A percentile compares a stretch with the other conserved stretches of the same genome.
Evolutionary conservation across 2,329 filamentous ascomycete species (phyloP).

Genomic region (Aureobasidium namibiae): DNA sequence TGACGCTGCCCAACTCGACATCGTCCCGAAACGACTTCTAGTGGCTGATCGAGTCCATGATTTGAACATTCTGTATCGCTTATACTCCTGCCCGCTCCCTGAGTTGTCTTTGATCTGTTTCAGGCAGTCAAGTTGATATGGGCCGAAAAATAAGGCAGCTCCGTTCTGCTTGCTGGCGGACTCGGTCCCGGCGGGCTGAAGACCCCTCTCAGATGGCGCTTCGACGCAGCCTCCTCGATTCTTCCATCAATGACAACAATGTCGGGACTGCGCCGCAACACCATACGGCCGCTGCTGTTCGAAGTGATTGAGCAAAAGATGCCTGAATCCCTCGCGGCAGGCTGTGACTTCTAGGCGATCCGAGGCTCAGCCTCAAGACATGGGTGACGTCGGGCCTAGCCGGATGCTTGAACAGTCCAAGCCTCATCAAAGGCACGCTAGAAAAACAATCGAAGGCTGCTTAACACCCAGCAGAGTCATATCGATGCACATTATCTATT

Average conservation of each 20-base stretch:
- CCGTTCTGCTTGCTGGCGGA: not conserved
- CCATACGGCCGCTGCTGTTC: not conserved
- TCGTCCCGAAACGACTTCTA: not conserved
- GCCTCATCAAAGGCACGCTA: conserved; percentile 10
- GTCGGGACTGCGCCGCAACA: not conserved
- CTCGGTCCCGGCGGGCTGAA: not conserved
- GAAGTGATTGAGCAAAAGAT: not conserved
- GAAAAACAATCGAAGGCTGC: conserved; percentile 8
- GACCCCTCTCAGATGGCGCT: not conserved
- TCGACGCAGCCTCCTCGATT: not conserved
- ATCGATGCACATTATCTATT: not conserved
- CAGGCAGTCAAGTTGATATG: not conserved
- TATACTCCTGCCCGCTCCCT: not conserved
- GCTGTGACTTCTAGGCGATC: too few species aligned
- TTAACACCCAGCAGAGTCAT: not conserved
- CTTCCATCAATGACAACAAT: not conserved
- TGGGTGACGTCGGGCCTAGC: not conserved
- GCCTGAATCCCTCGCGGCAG: not conserved
- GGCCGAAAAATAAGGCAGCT: not conserved
- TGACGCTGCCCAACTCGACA: too few species aligned
- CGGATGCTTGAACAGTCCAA: conserved; percentile 4
- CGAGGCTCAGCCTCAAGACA: not conserved
- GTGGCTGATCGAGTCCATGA: not conserved
- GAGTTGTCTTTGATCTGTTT: too few species aligned
- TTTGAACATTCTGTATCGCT: not conserved